phyloP scores from a whole-genome alignment of 768 basidiomycete genomes.

The Daedalea quercina region DNA sequence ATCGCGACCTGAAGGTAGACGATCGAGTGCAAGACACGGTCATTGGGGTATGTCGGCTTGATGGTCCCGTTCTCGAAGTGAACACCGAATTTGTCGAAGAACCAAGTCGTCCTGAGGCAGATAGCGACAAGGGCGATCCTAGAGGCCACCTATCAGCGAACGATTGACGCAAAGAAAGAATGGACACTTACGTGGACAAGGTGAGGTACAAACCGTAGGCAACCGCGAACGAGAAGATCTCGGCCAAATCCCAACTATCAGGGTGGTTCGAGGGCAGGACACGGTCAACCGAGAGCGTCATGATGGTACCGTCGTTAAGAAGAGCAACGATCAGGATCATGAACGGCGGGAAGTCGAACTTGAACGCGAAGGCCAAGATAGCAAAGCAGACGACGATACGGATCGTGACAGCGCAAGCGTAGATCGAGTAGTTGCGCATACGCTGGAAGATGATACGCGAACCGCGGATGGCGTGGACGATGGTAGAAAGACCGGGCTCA shows the following conservation, averaged over 20 bases:
- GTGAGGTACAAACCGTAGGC: slow-evolving; percentile 97
- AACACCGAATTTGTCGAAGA: slow-evolving; percentile 83
- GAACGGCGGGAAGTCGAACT: slow-evolving; percentile 99
- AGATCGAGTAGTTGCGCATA: slow-evolving; percentile 99
- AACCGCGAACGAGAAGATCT: slow-evolving; percentile 93
- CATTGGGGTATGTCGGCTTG: slow-evolving; percentile 37
- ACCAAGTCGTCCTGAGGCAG: slow-evolving; percentile 85
- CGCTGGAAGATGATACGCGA: slow-evolving; percentile 98
- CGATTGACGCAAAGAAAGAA: slow-evolving; percentile 24
- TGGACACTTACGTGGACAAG: slow-evolving; percentile 70
- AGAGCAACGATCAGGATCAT: slow-evolving; percentile 98
- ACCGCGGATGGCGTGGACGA: slow-evolving; percentile 97
- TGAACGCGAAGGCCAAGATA: slow-evolving; percentile 91
- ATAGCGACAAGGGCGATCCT: slow-evolving; percentile 76
- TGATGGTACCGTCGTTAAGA: slow-evolving; percentile 97
- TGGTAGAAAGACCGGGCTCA: slow-evolving; percentile 97
- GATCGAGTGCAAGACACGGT: slow-evolving; percentile 78
- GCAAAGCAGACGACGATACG: slow-evolving; percentile 98
- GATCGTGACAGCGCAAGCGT: slow-evolving; percentile 91
- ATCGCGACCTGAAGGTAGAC: slow-evolving; percentile 96
- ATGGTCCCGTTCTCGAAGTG: slow-evolving; percentile 30
- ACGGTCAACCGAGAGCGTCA: slow-evolving; percentile 89
- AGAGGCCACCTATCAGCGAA: slow-evolving; percentile 55
- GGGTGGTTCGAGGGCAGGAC: slow-evolving; percentile 90
- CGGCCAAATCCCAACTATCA: slow-evolving; percentile 92